These are phyloP conservation scores for Fusarium sp. DNA, from an alignment of 2,329 filamentous ascomycete species.

Conservation along the genomic window DNA sequence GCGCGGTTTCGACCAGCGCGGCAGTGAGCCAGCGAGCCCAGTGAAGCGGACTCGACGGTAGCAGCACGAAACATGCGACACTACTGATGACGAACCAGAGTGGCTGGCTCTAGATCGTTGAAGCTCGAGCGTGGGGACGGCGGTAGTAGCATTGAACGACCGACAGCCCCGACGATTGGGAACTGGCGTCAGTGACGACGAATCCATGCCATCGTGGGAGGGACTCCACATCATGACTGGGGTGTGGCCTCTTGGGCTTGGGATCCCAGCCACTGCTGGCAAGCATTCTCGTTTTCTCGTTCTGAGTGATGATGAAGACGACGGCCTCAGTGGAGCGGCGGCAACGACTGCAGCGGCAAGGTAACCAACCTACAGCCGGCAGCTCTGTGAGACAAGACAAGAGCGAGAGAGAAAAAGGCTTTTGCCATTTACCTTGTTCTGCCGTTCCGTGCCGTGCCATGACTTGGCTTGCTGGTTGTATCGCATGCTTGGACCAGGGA, in stretches of 20 bases:
- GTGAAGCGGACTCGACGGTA: slow-evolving; percentile 19
- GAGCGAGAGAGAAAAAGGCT: neutral
- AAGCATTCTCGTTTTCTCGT: slow-evolving; percentile 6
- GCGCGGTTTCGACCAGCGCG: slow-evolving; percentile 24
- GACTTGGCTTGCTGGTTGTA: slow-evolving; percentile 7
- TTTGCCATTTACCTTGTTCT: slow-evolving; percentile 1
- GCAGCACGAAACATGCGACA: slow-evolving; percentile 29
- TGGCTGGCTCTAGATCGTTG: slow-evolving; percentile 7
- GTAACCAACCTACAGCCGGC: neutral
- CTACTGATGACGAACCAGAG: slow-evolving; percentile 20
- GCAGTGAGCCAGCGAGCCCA: slow-evolving; percentile 4
- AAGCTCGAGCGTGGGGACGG: neutral
- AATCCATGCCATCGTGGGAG: slow-evolving; percentile 25
- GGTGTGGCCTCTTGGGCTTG: neutral
- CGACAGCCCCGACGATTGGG: slow-evolving; percentile 15
- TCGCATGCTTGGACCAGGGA: slow-evolving; percentile 13
- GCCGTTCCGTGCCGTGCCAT: slow-evolving; percentile 6
- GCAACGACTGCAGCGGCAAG: slow-evolving; percentile 23
- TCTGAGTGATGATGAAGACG: neutral
- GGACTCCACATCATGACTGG: slow-evolving; percentile 26
- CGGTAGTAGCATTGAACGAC: slow-evolving; percentile 3
- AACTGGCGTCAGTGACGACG: slow-evolving; percentile 36
- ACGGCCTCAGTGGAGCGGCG: slow-evolving; percentile 11
- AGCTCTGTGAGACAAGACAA: slow-evolving; percentile 1
- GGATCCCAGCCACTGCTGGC: slow-evolving; percentile 32